Evolutionary conservation across 805 yeast species (phyloP).

Genomic region (Sugiyamaella marilandica): DNA sequence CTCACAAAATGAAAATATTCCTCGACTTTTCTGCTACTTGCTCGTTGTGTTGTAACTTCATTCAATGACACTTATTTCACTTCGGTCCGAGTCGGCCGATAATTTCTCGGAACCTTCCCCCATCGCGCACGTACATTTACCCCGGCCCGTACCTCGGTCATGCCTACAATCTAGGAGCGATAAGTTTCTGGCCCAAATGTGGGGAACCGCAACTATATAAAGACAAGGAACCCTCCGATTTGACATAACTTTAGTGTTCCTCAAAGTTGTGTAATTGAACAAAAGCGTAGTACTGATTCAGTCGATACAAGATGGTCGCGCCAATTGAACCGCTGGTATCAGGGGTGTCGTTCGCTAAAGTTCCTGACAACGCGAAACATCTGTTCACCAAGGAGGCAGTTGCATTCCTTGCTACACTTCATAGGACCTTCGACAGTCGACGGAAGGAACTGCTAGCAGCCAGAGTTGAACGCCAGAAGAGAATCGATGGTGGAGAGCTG

Average conservation of each 20-base stretch:
- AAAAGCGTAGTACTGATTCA: not conserved
- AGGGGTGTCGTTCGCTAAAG: slow-evolving; percentile 54
- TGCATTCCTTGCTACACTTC: slow-evolving; percentile 61
- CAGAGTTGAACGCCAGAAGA: slow-evolving; percentile 50
- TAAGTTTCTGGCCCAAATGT: not conserved
- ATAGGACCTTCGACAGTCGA: slow-evolving; percentile 55
- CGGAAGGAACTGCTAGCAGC: slow-evolving; percentile 52
- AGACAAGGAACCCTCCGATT: not conserved
- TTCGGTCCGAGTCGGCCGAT: slow-evolving; percentile 4
- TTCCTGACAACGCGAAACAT: slow-evolving; percentile 46
- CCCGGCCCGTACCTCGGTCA: slow-evolving; percentile 1
- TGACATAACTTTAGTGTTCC: too few species aligned
- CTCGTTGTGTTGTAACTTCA: not conserved
- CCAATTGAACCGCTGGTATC: slow-evolving; percentile 26
- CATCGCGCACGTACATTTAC: slow-evolving; percentile 1
- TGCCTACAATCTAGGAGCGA: not conserved
- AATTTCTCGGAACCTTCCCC: not conserved
- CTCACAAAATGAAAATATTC: too few species aligned
- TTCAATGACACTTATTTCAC: not conserved
- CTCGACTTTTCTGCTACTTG: too few species aligned
- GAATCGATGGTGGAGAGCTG: slow-evolving; percentile 56
- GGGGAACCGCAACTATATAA: slow-evolving; percentile 5
- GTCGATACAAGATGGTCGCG: slow-evolving; percentile 18
- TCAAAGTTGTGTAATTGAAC: too few species aligned
- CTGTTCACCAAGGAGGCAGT: slow-evolving; percentile 59